These are phyloP conservation scores for Saturnispora hagleri DNA, from an alignment of 805 yeast genomes.

Conservation along the genomic window DNA sequence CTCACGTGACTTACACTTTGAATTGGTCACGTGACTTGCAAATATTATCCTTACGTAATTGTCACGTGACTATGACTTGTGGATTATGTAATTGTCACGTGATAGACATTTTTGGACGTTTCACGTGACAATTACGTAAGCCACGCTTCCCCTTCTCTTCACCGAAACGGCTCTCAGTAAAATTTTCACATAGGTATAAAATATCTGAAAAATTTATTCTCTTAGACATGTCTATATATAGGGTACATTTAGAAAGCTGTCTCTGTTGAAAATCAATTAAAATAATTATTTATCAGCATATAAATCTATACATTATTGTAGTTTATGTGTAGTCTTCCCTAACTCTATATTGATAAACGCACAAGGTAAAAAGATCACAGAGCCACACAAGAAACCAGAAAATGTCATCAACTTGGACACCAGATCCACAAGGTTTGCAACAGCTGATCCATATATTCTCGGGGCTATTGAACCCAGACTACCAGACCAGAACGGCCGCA, in stretches of 20 bases:
- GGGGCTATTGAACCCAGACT: conserved; percentile 60
- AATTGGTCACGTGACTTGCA: too few species aligned
- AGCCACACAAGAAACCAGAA: neutral
- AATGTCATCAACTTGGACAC: conserved; percentile 41
- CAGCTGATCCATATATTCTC: conserved; percentile 60
- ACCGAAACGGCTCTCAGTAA: neutral
- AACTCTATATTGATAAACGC: neutral
- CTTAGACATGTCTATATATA: neutral
- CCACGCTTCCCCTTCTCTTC: neutral
- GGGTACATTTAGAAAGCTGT: neutral
- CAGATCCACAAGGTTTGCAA: conserved; percentile 50
- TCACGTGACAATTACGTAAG: neutral
- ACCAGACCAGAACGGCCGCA: conserved; percentile 51
- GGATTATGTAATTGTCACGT: neutral
- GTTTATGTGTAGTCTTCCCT: neutral
- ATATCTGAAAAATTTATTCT: neutral
- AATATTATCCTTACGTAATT: too few species aligned
- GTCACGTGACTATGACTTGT: neutral
- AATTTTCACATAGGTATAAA: neutral
- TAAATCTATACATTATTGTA: neutral
- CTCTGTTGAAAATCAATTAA: neutral
- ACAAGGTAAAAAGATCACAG: neutral
- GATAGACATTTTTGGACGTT: neutral
- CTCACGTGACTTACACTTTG: too few species aligned
- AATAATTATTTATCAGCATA: neutral